Evolutionary conservation across 306 rosid species (phyloP).

Genomic region (Vigna hirtella): DNA sequence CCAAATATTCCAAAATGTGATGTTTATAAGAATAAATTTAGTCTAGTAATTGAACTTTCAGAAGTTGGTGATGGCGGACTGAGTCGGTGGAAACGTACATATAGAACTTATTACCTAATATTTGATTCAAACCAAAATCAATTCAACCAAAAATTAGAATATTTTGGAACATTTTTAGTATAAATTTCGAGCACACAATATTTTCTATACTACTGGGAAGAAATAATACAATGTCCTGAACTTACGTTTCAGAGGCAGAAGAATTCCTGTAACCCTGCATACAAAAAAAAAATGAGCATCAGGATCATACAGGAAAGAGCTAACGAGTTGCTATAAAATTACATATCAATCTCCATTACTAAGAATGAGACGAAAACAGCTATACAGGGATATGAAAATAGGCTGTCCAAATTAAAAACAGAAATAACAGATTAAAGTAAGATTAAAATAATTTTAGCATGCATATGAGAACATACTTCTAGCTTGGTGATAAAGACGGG

Average conservation of each 20-base stretch:
- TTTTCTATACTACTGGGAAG: constrained; percentile 30
- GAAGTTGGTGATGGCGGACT: too few species aligned
- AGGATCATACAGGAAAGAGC: constrained; percentile 35
- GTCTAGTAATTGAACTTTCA: too few species aligned
- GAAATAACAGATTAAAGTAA: background rate
- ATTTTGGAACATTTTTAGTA: constrained; percentile 12
- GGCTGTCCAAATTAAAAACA: constrained; percentile 30
- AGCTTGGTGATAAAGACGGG: constrained; percentile 93
- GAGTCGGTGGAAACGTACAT: too few species aligned
- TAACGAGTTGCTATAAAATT: constrained; percentile 16
- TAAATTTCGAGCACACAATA: constrained; percentile 36
- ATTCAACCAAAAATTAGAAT: background rate
- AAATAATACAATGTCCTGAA: constrained; percentile 41
- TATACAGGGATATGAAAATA: constrained; percentile 25
- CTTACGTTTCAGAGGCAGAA: constrained; percentile 92
- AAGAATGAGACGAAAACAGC: constrained; percentile 21
- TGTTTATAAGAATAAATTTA: too few species aligned
- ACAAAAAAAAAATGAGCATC: constrained; percentile 40
- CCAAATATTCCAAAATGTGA: too few species aligned
- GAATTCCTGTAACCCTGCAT: constrained; percentile 92
- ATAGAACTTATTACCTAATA: background rate
- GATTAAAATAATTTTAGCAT: constrained; percentile 15
- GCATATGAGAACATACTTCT: constrained; percentile 68
- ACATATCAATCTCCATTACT: background rate
- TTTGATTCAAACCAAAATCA: constrained; percentile 9